phyloP scores from a whole-genome alignment of 805 yeast genomes.

The Jamesozyma lodderae region DNA sequence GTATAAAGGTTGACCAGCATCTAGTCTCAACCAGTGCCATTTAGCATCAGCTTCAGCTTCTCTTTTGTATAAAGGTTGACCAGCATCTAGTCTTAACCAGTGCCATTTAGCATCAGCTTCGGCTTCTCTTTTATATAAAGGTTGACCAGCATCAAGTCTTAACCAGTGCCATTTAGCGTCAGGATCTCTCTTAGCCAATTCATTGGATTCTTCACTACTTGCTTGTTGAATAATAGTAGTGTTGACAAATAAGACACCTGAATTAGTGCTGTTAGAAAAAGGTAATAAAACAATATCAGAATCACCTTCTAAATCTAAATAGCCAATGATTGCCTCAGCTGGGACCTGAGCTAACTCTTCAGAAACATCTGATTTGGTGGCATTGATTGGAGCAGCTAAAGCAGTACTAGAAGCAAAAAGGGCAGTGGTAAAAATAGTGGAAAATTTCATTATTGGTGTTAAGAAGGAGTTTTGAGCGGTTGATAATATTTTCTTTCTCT shows the following conservation, averaged over 20 bases:
- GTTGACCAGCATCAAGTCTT: slow-evolving; percentile 19
- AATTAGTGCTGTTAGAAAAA: slow-evolving; percentile 21
- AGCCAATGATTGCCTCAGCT: slow-evolving; percentile 26
- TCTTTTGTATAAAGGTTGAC: slow-evolving; percentile 25
- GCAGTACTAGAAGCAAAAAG: slow-evolving; percentile 8
- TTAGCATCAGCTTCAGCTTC: slow-evolving; percentile 24
- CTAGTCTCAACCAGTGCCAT: slow-evolving; percentile 23
- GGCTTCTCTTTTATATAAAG: slow-evolving; percentile 25
- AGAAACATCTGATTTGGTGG: slow-evolving; percentile 5
- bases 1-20: slow-evolving; percentile 24
- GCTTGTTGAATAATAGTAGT: slow-evolving; percentile 26
- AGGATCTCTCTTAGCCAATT: slow-evolving; percentile 23
- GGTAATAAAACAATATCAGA: slow-evolving; percentile 25
- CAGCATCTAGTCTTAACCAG: slow-evolving; percentile 21
- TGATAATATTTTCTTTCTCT: no score
- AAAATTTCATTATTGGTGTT: slow-evolving; percentile 13
- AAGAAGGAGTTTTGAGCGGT: not conserved
- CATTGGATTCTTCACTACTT: slow-evolving; percentile 5
- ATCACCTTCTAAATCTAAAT: slow-evolving; percentile 22
- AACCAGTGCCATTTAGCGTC: slow-evolving; percentile 25
- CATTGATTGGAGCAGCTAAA: slow-evolving; percentile 22
- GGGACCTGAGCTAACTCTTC: slow-evolving; percentile 14
- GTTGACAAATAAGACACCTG: slow-evolving; percentile 26
- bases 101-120: slow-evolving; percentile 25
- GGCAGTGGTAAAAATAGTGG: slow-evolving; percentile 12